Evolutionary conservation across 192 early-diverging fungal species (phyloP).

Genomic region (Radiomyces spectabilis): DNA sequence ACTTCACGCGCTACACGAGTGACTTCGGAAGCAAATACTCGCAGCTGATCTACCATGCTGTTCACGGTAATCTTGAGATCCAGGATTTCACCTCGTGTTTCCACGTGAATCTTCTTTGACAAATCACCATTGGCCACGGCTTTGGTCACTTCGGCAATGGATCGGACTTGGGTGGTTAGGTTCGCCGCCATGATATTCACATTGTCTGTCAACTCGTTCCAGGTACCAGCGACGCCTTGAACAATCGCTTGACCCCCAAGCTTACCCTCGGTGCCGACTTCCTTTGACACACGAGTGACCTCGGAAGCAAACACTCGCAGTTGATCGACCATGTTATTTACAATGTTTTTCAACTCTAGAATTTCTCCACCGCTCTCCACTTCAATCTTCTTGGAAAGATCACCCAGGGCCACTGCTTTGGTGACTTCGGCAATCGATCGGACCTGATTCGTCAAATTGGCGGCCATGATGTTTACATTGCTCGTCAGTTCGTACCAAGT

Average conservation of each 20-base stretch:
- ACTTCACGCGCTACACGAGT: slow-evolving; percentile 40
- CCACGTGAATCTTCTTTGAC: slow-evolving; percentile 54
- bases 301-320: slow-evolving; percentile 54
- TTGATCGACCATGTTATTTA: slow-evolving; percentile 65
- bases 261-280: slow-evolving; percentile 54
- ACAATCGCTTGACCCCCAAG: slow-evolving; percentile 51
- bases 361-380: slow-evolving; percentile 55
- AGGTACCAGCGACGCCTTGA: slow-evolving; percentile 51
- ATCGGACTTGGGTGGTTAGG: slow-evolving; percentile 62
- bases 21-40: slow-evolving; percentile 47
- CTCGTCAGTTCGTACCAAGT: too few relatives aligned
- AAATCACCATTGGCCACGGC: slow-evolving; percentile 62
- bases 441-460: too few relatives aligned
- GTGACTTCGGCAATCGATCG: too few relatives aligned
- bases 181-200: slow-evolving; percentile 64
- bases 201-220: slow-evolving; percentile 60
- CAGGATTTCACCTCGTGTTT: slow-evolving; percentile 58
- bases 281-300: slow-evolving; percentile 52
- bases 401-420: too few relatives aligned
- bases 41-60: slow-evolving; percentile 60
- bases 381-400: too few relatives aligned
- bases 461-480: too few relatives aligned
- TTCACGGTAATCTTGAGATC: slow-evolving; percentile 68
- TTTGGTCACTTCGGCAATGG: slow-evolving; percentile 56
- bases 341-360: slow-evolving; percentile 49